These are phyloP conservation scores for Cryptococcus jaspeensis DNA, from an alignment of 1,284 basidiomycete species.

Conservation along the genomic window DNA sequence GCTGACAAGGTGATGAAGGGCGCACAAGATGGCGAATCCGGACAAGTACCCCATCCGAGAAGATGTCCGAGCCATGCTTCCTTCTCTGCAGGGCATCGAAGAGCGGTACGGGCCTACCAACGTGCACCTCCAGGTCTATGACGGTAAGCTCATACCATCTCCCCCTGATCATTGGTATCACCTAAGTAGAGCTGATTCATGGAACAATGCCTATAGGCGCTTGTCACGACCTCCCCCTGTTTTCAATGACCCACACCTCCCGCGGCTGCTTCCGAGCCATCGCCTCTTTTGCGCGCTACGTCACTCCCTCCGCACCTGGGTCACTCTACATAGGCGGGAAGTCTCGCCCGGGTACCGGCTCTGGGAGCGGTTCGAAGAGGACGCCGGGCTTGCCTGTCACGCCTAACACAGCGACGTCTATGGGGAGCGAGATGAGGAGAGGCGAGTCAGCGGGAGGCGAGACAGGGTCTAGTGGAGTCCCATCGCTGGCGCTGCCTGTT, in stretches of 20 bases:
- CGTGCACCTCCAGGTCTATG: constrained; percentile 79
- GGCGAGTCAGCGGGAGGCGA: too few species aligned
- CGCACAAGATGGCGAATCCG: constrained; percentile 88
- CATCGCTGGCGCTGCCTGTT: too few species aligned
- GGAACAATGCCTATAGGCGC: constrained; percentile 49
- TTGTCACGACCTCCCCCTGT: constrained; percentile 66
- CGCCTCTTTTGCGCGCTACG: constrained; percentile 51
- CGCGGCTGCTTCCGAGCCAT: constrained; percentile 46
- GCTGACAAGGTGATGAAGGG: constrained; percentile 56
- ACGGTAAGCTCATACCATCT: constrained; percentile 36
- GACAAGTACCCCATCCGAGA: constrained; percentile 67
- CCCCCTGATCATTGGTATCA: not conserved
- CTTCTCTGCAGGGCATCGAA: constrained; percentile 66
- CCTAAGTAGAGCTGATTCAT: not conserved
- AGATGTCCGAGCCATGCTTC: constrained; percentile 63
- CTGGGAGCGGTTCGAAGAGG: too few species aligned
- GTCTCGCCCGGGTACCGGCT: not conserved
- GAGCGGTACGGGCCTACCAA: constrained; percentile 66
- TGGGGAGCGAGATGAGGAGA: too few species aligned
- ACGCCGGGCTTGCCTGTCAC: too few species aligned
- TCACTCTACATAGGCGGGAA: constrained; percentile 18
- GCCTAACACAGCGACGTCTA: too few species aligned
- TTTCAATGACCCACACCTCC: constrained; percentile 72
- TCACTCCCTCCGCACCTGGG: constrained; percentile 42
- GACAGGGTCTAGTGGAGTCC: too few species aligned